Percentiles rank a stretch among this genome's conserved stretches.
Evolutionary conservation across 768 basidiomycete species (phyloP).

Genomic region (Lactarius indigo): DNA sequence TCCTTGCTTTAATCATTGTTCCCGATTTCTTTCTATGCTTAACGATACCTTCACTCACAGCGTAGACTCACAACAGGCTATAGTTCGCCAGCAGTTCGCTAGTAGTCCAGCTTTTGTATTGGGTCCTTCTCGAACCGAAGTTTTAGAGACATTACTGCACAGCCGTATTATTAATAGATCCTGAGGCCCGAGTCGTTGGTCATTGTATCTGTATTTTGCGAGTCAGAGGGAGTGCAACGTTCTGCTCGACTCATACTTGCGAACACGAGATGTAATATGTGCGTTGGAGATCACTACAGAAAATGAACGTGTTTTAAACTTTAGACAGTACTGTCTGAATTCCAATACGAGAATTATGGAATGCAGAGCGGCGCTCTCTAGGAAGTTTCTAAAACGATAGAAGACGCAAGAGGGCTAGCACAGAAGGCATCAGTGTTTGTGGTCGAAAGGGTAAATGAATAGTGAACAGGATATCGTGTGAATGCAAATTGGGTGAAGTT

Average conservation of each 20-base stretch:
- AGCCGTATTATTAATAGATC: neutral
- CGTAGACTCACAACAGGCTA: neutral
- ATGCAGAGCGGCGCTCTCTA: neutral
- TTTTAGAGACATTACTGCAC: neutral
- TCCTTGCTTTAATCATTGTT: neutral
- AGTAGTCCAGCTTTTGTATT: neutral
- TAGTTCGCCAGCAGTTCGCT: neutral
- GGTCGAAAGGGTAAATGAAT: constrained; percentile 4
- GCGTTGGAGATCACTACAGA: neutral
- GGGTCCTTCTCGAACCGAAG: neutral
- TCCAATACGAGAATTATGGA: neutral
- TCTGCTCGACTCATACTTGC: constrained; percentile 40
- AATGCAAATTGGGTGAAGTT: constrained; percentile 10
- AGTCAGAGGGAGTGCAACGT: constrained; percentile 19
- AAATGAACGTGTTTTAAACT: constrained; percentile 1
- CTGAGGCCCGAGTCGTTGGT: neutral
- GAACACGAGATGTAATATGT: constrained; percentile 31
- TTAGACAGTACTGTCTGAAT: neutral
- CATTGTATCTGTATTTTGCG: neutral
- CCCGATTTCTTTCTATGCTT: neutral
- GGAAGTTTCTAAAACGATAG: constrained; percentile 7
- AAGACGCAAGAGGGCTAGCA: constrained; percentile 9
- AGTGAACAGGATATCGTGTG: constrained; percentile 13
- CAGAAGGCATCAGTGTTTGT: neutral
- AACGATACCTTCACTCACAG: neutral